These are phyloP conservation scores for Penicillium oxalicum DNA, from an alignment of 2,329 filamentous ascomycete genomes.

Conservation along the genomic window DNA sequence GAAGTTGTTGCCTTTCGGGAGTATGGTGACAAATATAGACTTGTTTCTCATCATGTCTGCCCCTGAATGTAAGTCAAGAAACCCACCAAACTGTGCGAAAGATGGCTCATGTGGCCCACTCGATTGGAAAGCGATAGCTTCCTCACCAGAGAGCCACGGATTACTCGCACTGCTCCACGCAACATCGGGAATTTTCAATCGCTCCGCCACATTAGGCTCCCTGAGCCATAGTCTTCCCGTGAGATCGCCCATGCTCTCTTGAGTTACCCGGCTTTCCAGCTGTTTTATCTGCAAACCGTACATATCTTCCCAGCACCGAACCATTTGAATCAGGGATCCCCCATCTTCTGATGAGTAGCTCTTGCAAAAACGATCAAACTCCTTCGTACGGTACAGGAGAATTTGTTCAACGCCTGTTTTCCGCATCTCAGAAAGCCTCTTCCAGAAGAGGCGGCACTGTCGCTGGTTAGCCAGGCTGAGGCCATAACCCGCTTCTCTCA, in stretches of 20 bases:
- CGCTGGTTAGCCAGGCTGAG: conserved; percentile 12
- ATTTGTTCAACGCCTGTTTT: conserved; percentile 13
- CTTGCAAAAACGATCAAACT: conserved; percentile 15
- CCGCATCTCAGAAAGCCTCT: conserved; percentile 13
- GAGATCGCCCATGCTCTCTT: background rate
- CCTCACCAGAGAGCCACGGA: background rate
- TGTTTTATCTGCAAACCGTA: background rate
- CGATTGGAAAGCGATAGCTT: background rate
- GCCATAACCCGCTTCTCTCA: conserved; percentile 12
- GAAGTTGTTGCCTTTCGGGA: conserved; percentile 5
- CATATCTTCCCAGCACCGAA: background rate
- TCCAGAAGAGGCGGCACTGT: conserved; percentile 12
- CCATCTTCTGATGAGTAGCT: background rate
- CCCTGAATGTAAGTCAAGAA: conserved; percentile 6
- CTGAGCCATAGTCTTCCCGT: background rate
- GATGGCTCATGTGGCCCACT: background rate
- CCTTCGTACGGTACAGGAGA: conserved; percentile 13
- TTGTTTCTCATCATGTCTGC: conserved; percentile 9
- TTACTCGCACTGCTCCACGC: background rate
- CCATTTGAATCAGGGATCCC: conserved; percentile 7
- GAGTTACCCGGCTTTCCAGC: background rate
- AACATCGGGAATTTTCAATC: background rate
- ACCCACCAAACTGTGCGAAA: background rate
- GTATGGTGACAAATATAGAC: conserved; percentile 10
- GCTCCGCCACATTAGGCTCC: background rate